Evolutionary conservation across 176 grass and related monocot species (phyloP).

Genomic region (Calamus simplicifolius): DNA sequence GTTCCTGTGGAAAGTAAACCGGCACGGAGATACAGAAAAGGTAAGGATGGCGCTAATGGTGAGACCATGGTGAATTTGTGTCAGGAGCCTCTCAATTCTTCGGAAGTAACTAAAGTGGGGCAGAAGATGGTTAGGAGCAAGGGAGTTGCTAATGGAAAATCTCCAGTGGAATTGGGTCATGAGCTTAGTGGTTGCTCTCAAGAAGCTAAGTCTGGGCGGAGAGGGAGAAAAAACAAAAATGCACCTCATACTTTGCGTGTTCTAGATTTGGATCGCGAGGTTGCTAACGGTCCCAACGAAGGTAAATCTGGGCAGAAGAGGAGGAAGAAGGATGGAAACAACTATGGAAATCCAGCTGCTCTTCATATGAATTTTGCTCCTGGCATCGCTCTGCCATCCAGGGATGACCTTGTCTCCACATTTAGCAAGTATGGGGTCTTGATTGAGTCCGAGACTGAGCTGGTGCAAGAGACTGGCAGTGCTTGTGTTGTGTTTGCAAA

Average conservation of each 20-base stretch:
- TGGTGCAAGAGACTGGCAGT: conserved; percentile 8
- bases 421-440: conserved; percentile 25
- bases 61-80: not conserved
- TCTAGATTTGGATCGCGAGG: not conserved
- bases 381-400: conserved; percentile 11
- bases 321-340: conserved; percentile 4
- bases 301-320: conserved; percentile 7
- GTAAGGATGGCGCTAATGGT: conserved; percentile 1
- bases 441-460: conserved; percentile 23
- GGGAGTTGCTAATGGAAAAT: conserved; percentile 1
- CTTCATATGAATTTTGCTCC: conserved; percentile 31
- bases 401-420: conserved; percentile 20
- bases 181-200: not conserved
- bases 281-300: not conserved
- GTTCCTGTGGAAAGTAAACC: conserved; percentile 3
- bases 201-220: conserved; percentile 8
- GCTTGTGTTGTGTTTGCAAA: conserved; percentile 32
- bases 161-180: not conserved
- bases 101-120: not conserved
- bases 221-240: not conserved
- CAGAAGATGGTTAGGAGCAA: conserved; percentile 2
- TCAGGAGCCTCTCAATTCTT: not conserved
- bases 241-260: not conserved
- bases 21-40: not conserved
- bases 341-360: conserved; percentile 17